phyloP scores from a whole-genome alignment of 371 early-diverging fungal species.

The Umbelopsis sp. region DNA sequence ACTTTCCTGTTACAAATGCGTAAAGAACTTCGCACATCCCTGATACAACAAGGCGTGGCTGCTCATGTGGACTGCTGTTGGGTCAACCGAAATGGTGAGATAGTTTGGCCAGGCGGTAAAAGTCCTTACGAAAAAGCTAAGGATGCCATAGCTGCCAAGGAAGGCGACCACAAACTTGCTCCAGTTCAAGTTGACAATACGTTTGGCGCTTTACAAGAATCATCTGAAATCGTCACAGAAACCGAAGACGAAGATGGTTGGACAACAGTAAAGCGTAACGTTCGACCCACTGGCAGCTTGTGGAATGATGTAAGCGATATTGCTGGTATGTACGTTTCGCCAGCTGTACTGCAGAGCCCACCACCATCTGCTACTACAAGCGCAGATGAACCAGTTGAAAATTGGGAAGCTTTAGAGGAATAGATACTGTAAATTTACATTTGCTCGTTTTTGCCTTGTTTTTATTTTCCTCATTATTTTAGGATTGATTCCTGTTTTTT shows the following conservation, averaged over 20 bases:
- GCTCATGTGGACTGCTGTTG: slow-evolving; percentile 63
- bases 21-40: slow-evolving; percentile 38
- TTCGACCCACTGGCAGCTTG: neutral
- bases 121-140: slow-evolving; percentile 30
- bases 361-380: neutral
- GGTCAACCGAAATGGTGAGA: slow-evolving; percentile 58
- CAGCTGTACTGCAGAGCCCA: neutral
- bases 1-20: slow-evolving; percentile 50
- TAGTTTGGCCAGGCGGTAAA: slow-evolving; percentile 39
- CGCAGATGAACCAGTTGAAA: slow-evolving; percentile 1
- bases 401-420: slow-evolving; percentile 11
- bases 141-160: neutral
- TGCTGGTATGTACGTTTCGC: slow-evolving; percentile 6
- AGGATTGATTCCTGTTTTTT: neutral
- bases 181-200: slow-evolving; percentile 22
- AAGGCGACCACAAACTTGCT: neutral
- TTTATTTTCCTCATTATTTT: neutral
- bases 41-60: slow-evolving; percentile 39
- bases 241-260: slow-evolving; percentile 14
- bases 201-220: slow-evolving; percentile 27
- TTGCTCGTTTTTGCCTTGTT: neutral
- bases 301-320: slow-evolving; percentile 13
- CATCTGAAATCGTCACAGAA: neutral
- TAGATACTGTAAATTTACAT: neutral
- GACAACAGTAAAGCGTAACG: slow-evolving; percentile 7